Conservation (phyloP, 495 filamentous ascomycete species). For the Hyaloscypha finlandica region DNA sequence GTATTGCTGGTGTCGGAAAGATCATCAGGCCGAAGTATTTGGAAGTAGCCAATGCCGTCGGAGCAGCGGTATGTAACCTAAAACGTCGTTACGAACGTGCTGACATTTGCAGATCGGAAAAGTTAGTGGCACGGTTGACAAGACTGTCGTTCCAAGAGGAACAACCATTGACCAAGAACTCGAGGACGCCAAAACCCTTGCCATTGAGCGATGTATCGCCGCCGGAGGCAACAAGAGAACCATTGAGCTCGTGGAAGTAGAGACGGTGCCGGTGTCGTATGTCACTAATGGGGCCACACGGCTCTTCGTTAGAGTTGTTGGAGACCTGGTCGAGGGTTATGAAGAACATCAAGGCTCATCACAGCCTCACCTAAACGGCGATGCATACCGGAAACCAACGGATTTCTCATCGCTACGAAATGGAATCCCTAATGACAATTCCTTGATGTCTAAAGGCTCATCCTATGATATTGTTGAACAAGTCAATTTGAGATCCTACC, state of each 20-base stretch:
- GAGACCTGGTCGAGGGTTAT: conserved; percentile 30
- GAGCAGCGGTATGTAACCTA: conserved; percentile 27
- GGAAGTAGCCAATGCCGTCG: conserved; percentile 33
- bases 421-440: conserved; percentile 63
- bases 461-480: conserved; percentile 29
- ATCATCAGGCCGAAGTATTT: conserved; percentile 41
- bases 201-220: conserved; percentile 37
- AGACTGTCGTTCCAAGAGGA: conserved; percentile 23
- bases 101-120: conserved; percentile 27
- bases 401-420: conserved; percentile 22
- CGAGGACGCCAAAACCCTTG: conserved; percentile 37
- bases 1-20: conserved; percentile 35
- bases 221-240: conserved; percentile 34
- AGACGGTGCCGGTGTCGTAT: conserved; percentile 42
- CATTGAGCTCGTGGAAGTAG: conserved; percentile 39
- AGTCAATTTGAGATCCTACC: conserved; percentile 50
- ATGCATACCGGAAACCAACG: conserved; percentile 93
- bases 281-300: conserved; percentile 39
- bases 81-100: background rate
- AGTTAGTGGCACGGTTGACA: conserved; percentile 28
- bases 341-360: conserved; percentile 14
- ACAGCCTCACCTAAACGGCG: conserved; percentile 79
- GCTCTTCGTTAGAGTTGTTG: conserved; percentile 39
- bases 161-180: conserved; percentile 33
- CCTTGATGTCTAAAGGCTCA: conserved; percentile 19